Percentiles rank a stretch among this genome's conserved stretches.
Conservation (phyloP, 805 yeast species). For the Dipodascus albidus region DNA sequence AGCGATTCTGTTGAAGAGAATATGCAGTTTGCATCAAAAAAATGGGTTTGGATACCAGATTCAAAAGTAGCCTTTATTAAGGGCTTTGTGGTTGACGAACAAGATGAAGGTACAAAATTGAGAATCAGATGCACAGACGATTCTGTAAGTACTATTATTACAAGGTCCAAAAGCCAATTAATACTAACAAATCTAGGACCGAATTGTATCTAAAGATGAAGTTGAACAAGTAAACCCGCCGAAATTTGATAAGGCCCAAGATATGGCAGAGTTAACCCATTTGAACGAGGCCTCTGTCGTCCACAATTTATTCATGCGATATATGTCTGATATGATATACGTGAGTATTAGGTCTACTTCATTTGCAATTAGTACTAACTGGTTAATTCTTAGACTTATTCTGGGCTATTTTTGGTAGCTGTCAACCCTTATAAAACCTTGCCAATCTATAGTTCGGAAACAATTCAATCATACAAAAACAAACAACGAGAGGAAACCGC, state of each 20-base stretch:
- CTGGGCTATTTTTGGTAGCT: constrained; percentile 92
- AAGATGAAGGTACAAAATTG: constrained; percentile 30
- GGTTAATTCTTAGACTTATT: constrained; percentile 62
- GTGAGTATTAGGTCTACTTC: constrained; percentile 10
- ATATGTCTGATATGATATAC: constrained; percentile 56
- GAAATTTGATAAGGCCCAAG: constrained; percentile 81
- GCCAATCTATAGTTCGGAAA: constrained; percentile 55
- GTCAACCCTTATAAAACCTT: constrained; percentile 79
- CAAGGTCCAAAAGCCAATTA: not conserved
- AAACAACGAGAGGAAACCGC: constrained; percentile 30
- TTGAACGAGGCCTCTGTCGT: constrained; percentile 92
- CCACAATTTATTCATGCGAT: constrained; percentile 67
- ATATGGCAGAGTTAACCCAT: constrained; percentile 92
- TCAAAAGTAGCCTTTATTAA: constrained; percentile 42
- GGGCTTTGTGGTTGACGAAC: constrained; percentile 38
- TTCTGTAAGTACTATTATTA: not conserved
- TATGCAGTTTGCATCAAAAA: constrained; percentile 27
- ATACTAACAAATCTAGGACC: constrained; percentile 15
- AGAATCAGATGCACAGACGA: constrained; percentile 8
- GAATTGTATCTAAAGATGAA: constrained; percentile 32
- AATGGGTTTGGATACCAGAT: constrained; percentile 75
- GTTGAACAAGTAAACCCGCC: constrained; percentile 73
- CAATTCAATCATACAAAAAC: constrained; percentile 45
- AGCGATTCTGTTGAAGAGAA: not conserved
- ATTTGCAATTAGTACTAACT: not conserved